phyloP scores from a whole-genome alignment of 2,329 filamentous ascomycete species.

The Clarireedia homoeocarpa region DNA sequence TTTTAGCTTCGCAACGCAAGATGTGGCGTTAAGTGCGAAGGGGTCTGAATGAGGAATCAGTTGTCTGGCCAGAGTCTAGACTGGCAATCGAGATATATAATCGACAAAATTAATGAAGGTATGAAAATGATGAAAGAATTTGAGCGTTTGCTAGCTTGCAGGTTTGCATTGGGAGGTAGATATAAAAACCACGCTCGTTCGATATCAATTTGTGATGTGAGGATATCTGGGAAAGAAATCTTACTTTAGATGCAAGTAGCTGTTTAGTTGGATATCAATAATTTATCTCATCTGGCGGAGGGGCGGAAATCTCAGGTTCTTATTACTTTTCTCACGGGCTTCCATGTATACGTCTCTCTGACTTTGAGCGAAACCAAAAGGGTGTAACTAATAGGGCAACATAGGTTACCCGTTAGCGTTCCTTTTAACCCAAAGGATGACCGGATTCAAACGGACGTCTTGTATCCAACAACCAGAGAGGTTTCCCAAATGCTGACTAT shows the following conservation, averaged over 20 bases:
- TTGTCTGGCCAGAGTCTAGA: background rate
- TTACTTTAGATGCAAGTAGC: background rate
- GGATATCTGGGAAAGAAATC: background rate
- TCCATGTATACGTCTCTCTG: background rate
- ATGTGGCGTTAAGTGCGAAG: constrained; percentile 23
- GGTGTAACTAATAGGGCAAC: too few relatives aligned
- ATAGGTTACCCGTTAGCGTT: too few relatives aligned
- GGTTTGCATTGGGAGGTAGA: background rate
- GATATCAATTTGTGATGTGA: constrained; percentile 1
- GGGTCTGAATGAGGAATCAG: background rate
- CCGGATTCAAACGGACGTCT: too few relatives aligned
- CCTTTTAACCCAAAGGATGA: too few relatives aligned
- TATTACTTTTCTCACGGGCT: background rate
- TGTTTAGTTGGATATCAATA: background rate
- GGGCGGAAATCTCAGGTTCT: background rate
- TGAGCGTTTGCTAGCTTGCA: background rate
- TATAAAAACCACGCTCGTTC: constrained; percentile 1
- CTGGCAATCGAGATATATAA: background rate
- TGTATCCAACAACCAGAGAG: too few relatives aligned
- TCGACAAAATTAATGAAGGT: background rate
- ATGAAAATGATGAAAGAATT: background rate
- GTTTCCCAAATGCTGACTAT: too few relatives aligned
- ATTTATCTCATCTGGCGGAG: background rate
- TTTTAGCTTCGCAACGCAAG: constrained; percentile 47
- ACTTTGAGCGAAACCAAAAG: too few relatives aligned